Conservation (phyloP, 2,329 filamentous ascomycete species). For the Botrytis galanthina region DNA sequence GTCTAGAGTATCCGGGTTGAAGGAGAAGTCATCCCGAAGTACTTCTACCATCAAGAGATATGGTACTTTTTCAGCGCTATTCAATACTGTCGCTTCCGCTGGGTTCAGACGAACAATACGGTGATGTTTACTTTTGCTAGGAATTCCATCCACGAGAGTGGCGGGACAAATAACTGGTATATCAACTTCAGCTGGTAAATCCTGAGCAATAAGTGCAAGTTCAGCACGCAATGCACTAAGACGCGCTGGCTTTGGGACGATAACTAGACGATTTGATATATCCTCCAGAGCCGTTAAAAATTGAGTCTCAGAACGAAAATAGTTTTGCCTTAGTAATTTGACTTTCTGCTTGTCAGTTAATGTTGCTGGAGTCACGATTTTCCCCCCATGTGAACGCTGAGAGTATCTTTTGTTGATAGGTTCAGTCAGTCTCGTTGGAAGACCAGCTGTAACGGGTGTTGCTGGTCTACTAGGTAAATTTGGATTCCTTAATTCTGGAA, state of each 20-base stretch:
- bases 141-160: slow-evolving; percentile 68
- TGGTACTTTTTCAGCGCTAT: slow-evolving; percentile 83
- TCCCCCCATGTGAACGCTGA: slow-evolving; percentile 47
- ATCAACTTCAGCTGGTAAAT: slow-evolving; percentile 79
- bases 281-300: slow-evolving; percentile 78
- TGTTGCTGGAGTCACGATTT: slow-evolving; percentile 58
- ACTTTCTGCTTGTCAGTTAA: slow-evolving; percentile 65
- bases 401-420: slow-evolving; percentile 54
- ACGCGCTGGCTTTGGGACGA: slow-evolving; percentile 77
- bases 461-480: slow-evolving; percentile 51
- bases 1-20: slow-evolving; percentile 70
- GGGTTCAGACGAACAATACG: slow-evolving; percentile 81
- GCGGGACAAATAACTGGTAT: slow-evolving; percentile 80
- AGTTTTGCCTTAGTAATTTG: slow-evolving; percentile 74
- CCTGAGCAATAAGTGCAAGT: slow-evolving; percentile 75
- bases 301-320: slow-evolving; percentile 78
- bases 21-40: slow-evolving; percentile 76
- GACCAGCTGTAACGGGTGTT: slow-evolving; percentile 57
- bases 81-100: slow-evolving; percentile 78
- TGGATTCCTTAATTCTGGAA: slow-evolving; percentile 59
- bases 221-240: slow-evolving; percentile 79
- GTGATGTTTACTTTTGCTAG: slow-evolving; percentile 74
- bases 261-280: slow-evolving; percentile 80
- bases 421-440: slow-evolving; percentile 48
- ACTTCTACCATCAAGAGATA: slow-evolving; percentile 85